phyloP scores from a whole-genome alignment of 441 rosid genomes.

The Manihot esculenta region DNA sequence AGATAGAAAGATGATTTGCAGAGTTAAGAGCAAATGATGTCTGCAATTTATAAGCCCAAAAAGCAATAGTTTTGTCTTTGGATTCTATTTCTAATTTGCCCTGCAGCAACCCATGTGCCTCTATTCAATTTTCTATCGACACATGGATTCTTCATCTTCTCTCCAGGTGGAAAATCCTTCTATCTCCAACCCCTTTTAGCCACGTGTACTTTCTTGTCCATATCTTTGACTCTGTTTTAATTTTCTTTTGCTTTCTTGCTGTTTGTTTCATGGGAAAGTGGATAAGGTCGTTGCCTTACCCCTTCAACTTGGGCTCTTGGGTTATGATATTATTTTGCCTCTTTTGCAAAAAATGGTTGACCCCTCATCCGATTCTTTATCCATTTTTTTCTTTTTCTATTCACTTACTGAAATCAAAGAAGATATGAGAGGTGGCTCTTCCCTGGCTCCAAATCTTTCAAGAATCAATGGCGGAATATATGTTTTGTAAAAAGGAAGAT shows the following conservation, averaged over 20 bases:
- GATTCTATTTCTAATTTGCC: conserved; percentile 8
- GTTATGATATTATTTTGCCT: conserved; percentile 17
- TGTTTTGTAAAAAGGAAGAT: not conserved
- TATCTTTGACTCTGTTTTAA: conserved; percentile 25
- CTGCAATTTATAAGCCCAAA: conserved; percentile 48
- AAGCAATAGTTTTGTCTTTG: not conserved
- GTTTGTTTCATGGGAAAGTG: not conserved
- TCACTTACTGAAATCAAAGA: conserved; percentile 10
- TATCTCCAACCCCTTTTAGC: conserved; percentile 29
- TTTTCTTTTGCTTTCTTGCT: not conserved
- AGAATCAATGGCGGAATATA: conserved; percentile 32
- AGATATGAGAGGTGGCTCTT: conserved; percentile 8
- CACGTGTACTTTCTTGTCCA: conserved; percentile 29
- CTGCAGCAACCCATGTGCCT: conserved; percentile 23
- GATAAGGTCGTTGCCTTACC: conserved; percentile 31
- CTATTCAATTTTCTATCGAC: conserved; percentile 21
- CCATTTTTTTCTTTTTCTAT: not conserved
- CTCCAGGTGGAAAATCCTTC: conserved; percentile 33
- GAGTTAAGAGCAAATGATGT: conserved; percentile 10
- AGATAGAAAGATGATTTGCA: conserved; percentile 15
- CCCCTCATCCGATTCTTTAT: not conserved
- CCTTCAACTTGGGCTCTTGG: conserved; percentile 25
- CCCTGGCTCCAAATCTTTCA: conserved; percentile 29
- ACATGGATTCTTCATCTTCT: conserved; percentile 12
- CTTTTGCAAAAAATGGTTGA: conserved; percentile 17